phyloP scores from a whole-genome alignment of 73 alveolate species.

The Paramecium octaurelia region DNA sequence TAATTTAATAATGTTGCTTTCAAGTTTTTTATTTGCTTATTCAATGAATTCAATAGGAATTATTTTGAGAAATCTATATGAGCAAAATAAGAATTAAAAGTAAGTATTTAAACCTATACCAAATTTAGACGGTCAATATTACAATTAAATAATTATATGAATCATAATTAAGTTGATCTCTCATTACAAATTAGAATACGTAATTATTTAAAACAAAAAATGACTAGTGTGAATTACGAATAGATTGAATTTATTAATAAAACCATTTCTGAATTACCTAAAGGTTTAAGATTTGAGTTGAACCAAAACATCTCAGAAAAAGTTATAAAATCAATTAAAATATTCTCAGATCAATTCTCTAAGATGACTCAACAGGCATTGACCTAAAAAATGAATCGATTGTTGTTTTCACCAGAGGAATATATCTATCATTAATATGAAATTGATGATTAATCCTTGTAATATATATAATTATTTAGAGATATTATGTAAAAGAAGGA shows the following conservation, averaged over 20 bases:
- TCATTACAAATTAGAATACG: not conserved
- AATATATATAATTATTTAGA: not conserved
- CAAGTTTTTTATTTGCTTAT: slow-evolving; percentile 53
- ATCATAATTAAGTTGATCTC: not conserved
- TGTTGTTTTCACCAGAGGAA: not conserved
- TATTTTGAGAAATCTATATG: slow-evolving; percentile 36
- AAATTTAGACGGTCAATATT: not conserved
- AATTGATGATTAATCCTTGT: not conserved
- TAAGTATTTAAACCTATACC: not conserved
- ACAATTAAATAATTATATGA: not conserved
- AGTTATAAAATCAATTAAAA: not conserved
- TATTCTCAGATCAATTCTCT: not conserved
- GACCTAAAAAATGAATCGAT: not conserved
- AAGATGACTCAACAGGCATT: not conserved
- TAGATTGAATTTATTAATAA: not conserved
- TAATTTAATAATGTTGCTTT: slow-evolving; percentile 18
- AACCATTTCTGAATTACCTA: not conserved
- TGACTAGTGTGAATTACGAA: not conserved
- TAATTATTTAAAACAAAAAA: not conserved
- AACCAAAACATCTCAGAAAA: not conserved
- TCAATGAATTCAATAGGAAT: slow-evolving; percentile 62
- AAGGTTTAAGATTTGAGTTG: slow-evolving; percentile 1
- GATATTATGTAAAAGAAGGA: slow-evolving; percentile 34
- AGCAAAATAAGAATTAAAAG: not conserved
- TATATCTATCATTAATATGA: not conserved